Conservation (phyloP, 139 green algal species). For the Chlamydomonas asymmetrica region DNA sequence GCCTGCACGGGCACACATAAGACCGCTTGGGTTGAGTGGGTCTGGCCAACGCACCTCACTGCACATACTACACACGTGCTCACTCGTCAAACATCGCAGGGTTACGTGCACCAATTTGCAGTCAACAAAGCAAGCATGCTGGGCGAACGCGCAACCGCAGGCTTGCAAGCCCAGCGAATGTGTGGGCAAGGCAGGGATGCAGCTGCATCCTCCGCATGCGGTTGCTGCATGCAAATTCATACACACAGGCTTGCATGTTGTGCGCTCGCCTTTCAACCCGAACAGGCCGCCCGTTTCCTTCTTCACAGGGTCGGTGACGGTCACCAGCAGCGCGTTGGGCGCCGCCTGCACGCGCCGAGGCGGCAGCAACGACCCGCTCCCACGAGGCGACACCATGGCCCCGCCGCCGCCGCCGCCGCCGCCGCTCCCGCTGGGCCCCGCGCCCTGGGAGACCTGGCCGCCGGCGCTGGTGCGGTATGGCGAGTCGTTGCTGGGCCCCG, state of each 20-base stretch:
- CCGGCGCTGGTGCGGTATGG: not conserved
- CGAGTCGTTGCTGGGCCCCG: not conserved
- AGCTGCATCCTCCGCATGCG: conserved; percentile 42
- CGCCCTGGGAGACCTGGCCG: not conserved
- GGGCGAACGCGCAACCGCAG: too few species aligned
- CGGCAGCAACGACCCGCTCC: not conserved
- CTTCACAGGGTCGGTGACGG: conserved; percentile 71
- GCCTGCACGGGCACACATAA: conserved; percentile 7
- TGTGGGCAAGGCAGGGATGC: too few species aligned
- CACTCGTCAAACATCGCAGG: too few species aligned
- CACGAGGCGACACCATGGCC: not conserved
- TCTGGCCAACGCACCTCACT: too few species aligned
- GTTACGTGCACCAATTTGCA: too few species aligned
- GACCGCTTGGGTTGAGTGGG: too few species aligned
- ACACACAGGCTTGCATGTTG: too few species aligned
- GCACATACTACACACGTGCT: too few species aligned
- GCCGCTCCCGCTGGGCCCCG: not conserved
- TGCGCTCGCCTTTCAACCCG: conserved; percentile 55
- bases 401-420: not conserved
- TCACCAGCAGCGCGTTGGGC: conserved; percentile 45
- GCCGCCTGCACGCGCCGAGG: not conserved
- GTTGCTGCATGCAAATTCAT: conserved; percentile 25
- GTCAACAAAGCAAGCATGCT: too few species aligned
- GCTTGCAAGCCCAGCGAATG: too few species aligned
- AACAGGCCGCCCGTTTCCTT: conserved; percentile 53